These are phyloP conservation scores for Paraphaeosphaeria sporulosa DNA, from an alignment of 2,329 filamentous ascomycete species.

Conservation along the genomic window DNA sequence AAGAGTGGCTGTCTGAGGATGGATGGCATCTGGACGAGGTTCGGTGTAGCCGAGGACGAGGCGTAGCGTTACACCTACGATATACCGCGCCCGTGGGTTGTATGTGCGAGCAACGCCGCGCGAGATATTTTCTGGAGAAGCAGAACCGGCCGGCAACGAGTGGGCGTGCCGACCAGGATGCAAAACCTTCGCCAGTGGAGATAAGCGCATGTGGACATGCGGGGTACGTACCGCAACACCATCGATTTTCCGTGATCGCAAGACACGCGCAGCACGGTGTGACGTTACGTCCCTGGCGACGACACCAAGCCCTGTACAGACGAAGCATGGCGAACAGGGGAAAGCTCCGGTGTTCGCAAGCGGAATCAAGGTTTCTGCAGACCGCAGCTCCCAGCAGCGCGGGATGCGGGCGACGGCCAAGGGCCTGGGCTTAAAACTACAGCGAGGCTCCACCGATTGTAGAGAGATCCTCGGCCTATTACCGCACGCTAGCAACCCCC, in stretches of 20 bases:
- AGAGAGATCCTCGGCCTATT: conserved; percentile 5
- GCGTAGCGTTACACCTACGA: neutral
- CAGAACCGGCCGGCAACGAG: neutral
- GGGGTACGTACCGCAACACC: conserved; percentile 2
- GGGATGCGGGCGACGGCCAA: conserved; percentile 17
- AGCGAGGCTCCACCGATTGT: conserved; percentile 18
- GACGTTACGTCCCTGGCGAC: neutral
- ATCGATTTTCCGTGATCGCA: neutral
- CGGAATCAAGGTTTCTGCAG: conserved; percentile 9
- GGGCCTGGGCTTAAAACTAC: conserved; percentile 19
- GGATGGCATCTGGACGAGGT: conserved; percentile 21
- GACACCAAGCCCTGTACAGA: neutral
- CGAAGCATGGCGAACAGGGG: conserved; percentile 5
- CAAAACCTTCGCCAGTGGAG: conserved; percentile 3
- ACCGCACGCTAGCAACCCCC: conserved; percentile 28
- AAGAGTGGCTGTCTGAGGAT: conserved; percentile 25
- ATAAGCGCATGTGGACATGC: neutral
- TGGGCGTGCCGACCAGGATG: neutral
- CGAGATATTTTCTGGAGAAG: neutral
- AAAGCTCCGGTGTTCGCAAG: conserved; percentile 9
- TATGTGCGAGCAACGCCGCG: conserved; percentile 23
- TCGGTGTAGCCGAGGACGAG: conserved; percentile 5
- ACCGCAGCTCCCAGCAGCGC: conserved; percentile 12
- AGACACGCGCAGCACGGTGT: neutral
- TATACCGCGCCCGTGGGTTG: conserved; percentile 16